phyloP scores from a whole-genome alignment of 345 rosid genomes.

The Adansonia digitata region DNA sequence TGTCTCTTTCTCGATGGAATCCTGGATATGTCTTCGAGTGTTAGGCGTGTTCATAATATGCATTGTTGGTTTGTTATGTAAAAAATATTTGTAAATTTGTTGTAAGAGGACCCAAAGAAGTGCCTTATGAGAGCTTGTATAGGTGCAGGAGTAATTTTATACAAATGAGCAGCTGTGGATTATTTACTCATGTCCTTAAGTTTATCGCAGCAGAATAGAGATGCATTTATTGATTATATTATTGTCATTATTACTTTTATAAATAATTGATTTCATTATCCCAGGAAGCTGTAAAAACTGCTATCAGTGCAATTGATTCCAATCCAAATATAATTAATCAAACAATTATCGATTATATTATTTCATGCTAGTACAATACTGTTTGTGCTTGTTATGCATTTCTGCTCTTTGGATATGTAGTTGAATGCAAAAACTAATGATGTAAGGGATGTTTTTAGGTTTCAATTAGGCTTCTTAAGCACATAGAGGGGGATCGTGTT shows the following conservation, averaged over 20 bases:
- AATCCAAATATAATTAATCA: too few relatives aligned
- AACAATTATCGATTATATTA: not conserved
- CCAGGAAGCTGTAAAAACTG: not conserved
- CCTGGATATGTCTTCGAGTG: not conserved
- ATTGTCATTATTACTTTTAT: too few relatives aligned
- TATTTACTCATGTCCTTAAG: not conserved
- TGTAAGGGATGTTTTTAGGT: constrained; percentile 33
- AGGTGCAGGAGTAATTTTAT: not conserved
- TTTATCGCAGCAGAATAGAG: not conserved
- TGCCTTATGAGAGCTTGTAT: not conserved
- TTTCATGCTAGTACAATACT: not conserved
- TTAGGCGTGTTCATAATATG: too few relatives aligned
- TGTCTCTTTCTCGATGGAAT: not conserved
- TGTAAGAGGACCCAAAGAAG: not conserved
- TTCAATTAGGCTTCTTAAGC: constrained; percentile 54
- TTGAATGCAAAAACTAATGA: not conserved
- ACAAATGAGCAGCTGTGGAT: not conserved
- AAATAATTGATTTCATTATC: too few relatives aligned
- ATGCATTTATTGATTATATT: not conserved
- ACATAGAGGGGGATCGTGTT: constrained; percentile 23
- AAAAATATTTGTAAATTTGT: not conserved
- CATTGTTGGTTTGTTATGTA: not conserved
- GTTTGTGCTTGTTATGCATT: not conserved
- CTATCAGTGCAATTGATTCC: not conserved
- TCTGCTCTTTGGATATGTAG: not conserved